Percentiles rank a stretch among this genome's conserved stretches.
phyloP scores from a whole-genome alignment of 495 filamentous ascomycete species.

The Terfezia boudieri region DNA sequence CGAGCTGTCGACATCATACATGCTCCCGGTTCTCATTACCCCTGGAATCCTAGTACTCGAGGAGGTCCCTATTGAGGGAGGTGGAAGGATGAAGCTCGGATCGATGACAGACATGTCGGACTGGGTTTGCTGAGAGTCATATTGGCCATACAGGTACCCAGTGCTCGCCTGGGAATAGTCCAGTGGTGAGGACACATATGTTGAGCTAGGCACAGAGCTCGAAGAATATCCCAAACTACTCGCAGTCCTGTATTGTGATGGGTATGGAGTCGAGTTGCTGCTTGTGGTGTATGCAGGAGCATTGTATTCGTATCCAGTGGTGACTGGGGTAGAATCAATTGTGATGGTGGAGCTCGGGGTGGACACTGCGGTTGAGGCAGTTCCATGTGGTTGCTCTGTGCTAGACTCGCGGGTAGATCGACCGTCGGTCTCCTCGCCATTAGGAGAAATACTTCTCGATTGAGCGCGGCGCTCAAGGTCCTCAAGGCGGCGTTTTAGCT shows the following conservation, averaged over 20 bases:
- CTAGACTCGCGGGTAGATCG: constrained; percentile 24
- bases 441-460: constrained; percentile 37
- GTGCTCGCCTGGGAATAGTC: background rate
- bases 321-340: background rate
- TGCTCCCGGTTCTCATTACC: background rate
- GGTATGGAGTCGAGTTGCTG: constrained; percentile 7
- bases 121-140: background rate
- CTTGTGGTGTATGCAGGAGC: constrained; percentile 15
- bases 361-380: constrained; percentile 22
- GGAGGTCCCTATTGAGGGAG: background rate
- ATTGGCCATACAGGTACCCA: background rate
- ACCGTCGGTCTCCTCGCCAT: constrained; percentile 20
- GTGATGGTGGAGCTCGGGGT: constrained; percentile 7
- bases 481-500: constrained; percentile 91
- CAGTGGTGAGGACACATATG: background rate
- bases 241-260: constrained; percentile 8
- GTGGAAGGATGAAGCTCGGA: background rate
- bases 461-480: constrained; percentile 85
- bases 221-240: too few species aligned
- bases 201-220: background rate
- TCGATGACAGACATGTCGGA: background rate
- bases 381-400: constrained; percentile 38
- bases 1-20: background rate
- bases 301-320: constrained; percentile 11
- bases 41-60: background rate